Conservation (phyloP, 148 eudicot species). For the Silene uniflora region DNA sequence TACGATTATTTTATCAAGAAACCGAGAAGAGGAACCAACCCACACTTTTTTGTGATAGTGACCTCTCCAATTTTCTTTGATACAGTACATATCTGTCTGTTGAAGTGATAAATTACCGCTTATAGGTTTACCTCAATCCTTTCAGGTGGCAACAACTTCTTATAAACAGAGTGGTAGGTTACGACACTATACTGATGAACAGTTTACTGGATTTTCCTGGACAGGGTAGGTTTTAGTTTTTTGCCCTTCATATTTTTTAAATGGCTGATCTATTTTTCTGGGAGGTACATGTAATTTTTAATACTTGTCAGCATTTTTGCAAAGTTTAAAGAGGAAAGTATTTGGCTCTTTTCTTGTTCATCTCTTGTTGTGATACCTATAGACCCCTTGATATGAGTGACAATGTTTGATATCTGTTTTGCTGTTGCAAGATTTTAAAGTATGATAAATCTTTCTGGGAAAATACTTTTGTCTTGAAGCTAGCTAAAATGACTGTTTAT, state of each 20-base stretch:
- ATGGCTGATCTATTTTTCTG: not conserved
- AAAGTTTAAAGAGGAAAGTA: too few species aligned
- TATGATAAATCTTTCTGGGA: not conserved
- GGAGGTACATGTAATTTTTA: constrained; percentile 1
- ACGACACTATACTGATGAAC: constrained; percentile 96
- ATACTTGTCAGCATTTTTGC: not conserved
- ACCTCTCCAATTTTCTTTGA: not conserved
- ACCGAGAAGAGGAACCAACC: not conserved
- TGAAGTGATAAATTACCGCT: constrained; percentile 1
- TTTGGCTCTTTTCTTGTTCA: too few species aligned
- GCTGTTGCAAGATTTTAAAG: not conserved
- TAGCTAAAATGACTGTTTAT: not conserved
- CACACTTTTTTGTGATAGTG: not conserved
- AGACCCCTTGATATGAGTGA: constrained; percentile 6
- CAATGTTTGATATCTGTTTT: not conserved
- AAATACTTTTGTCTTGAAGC: not conserved
- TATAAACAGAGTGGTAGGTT: constrained; percentile 92
- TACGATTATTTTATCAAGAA: not conserved
- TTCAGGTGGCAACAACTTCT: constrained; percentile 98
- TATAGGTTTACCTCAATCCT: not conserved
- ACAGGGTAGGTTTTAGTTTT: constrained; percentile 47
- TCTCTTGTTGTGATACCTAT: too few species aligned
- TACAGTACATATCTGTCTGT: not conserved
- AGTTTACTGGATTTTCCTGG: constrained; percentile 88
- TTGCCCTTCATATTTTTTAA: not conserved